Evolutionary conservation across 192 early-diverging fungal species (phyloP).

Genomic region (Chytriomyces confervae): DNA sequence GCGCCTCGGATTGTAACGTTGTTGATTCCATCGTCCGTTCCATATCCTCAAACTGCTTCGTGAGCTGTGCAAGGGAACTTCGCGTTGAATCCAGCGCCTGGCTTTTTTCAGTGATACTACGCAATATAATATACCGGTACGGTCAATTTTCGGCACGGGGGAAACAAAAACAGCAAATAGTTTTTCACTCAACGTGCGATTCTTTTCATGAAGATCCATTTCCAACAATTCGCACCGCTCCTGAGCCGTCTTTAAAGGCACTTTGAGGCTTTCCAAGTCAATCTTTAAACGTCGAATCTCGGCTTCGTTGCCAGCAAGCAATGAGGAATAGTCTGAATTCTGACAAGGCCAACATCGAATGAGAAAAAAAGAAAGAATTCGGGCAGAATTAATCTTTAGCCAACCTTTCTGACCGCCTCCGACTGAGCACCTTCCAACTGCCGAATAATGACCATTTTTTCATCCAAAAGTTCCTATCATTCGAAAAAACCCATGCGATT

Average conservation of each 20-base stretch:
- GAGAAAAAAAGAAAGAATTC: background rate
- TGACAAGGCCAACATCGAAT: background rate
- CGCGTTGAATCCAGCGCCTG: background rate
- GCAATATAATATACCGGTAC: background rate
- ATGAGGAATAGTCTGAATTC: slow-evolving; percentile 16
- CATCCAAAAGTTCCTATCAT: slow-evolving; percentile 20
- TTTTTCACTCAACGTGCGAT: slow-evolving; percentile 3
- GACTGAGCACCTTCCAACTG: slow-evolving; percentile 16
- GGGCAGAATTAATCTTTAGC: background rate
- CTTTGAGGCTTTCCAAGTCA: slow-evolving; percentile 7
- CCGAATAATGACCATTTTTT: slow-evolving; percentile 24
- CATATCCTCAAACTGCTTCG: slow-evolving; percentile 15
- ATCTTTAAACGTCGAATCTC: background rate
- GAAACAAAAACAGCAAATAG: background rate
- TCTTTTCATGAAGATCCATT: background rate
- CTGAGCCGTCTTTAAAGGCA: background rate
- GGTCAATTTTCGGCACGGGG: background rate
- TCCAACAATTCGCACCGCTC: background rate
- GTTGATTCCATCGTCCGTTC: slow-evolving; percentile 13
- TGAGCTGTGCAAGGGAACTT: background rate
- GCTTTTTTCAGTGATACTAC: background rate
- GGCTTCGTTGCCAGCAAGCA: slow-evolving; percentile 1
- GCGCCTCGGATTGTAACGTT: slow-evolving; percentile 2
- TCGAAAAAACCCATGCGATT: background rate
- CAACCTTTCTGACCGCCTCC: slow-evolving; percentile 22